Percentiles rank a stretch among this genome's conserved stretches.
Evolutionary conservation across 2,329 filamentous ascomycete species (phyloP).

Genomic region (Penicillium janthinellum): DNA sequence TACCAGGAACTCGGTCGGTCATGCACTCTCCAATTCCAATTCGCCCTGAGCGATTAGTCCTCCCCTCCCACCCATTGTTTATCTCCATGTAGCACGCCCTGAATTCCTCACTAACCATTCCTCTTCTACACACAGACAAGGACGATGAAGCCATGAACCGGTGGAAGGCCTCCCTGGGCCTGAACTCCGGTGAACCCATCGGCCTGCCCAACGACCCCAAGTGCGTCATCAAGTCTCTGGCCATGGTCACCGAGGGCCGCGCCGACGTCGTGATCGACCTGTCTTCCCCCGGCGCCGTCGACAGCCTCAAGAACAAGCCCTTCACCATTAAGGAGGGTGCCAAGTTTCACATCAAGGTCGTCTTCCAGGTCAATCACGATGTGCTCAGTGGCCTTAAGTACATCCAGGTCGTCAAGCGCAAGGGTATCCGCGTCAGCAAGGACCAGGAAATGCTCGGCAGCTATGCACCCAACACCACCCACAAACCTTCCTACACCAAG

Average conservation of each 20-base stretch:
- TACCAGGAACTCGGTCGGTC: slow-evolving; percentile 89
- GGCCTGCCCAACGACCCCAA: slow-evolving; percentile 79
- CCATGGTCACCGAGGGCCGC: slow-evolving; percentile 82
- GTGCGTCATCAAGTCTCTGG: slow-evolving; percentile 89
- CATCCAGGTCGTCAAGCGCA: slow-evolving; percentile 88
- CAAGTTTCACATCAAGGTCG: slow-evolving; percentile 90
- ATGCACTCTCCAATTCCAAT: background rate
- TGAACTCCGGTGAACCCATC: slow-evolving; percentile 70
- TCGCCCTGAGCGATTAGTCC: slow-evolving; percentile 1
- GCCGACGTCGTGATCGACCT: slow-evolving; percentile 87
- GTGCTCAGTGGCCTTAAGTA: slow-evolving; percentile 95
- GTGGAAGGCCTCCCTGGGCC: slow-evolving; percentile 95
- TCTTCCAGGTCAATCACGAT: slow-evolving; percentile 95
- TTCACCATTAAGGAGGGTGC: slow-evolving; percentile 98
- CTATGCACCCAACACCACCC: slow-evolving; percentile 88
- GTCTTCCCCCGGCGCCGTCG: slow-evolving; percentile 70
- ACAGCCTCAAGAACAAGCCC: slow-evolving; percentile 81
- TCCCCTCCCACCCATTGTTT: background rate
- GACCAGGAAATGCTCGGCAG: slow-evolving; percentile 98
- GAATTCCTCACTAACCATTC: background rate
- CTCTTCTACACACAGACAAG: slow-evolving; percentile 51
- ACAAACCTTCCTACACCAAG: slow-evolving; percentile 83
- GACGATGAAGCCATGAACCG: slow-evolving; percentile 92
- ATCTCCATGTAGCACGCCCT: slow-evolving; percentile 25
- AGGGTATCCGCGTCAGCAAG: slow-evolving; percentile 84